phyloP scores from a whole-genome alignment of 306 rosid genomes.

The Mucuna pruriens region DNA sequence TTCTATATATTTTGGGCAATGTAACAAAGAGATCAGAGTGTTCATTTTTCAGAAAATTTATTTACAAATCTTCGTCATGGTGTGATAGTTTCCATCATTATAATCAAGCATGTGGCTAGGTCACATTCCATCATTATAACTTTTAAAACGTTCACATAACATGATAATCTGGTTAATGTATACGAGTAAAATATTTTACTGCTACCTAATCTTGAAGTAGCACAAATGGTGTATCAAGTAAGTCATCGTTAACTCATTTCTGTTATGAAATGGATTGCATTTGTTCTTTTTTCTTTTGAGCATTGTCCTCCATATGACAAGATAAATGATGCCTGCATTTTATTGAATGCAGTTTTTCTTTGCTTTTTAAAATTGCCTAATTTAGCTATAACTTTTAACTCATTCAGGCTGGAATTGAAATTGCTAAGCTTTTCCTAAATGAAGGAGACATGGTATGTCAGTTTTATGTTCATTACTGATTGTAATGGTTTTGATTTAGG shows the following conservation, averaged over 20 bases:
- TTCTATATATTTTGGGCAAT: neutral
- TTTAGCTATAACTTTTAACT: conserved; percentile 39
- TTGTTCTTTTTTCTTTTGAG: neutral
- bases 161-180: neutral
- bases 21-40: neutral
- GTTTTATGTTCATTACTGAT: conserved; percentile 24
- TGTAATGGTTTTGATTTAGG: conserved; percentile 24
- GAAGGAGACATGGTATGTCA: conserved; percentile 82
- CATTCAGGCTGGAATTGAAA: conserved; percentile 95
- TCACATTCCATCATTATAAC: neutral
- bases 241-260: neutral
- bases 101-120: neutral
- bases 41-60: neutral
- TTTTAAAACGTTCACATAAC: neutral
- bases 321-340: conserved; percentile 25
- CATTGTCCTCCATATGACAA: neutral
- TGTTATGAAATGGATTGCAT: neutral
- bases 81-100: neutral
- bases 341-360: conserved; percentile 19
- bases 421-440: conserved; percentile 82
- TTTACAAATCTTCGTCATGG: neutral
- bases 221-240: neutral
- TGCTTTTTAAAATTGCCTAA: conserved; percentile 19
- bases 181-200: neutral
- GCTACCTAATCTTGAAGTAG: neutral